Evolutionary conservation across 2,329 filamentous ascomycete species (phyloP).

Genomic region (Myotisia sp.): DNA sequence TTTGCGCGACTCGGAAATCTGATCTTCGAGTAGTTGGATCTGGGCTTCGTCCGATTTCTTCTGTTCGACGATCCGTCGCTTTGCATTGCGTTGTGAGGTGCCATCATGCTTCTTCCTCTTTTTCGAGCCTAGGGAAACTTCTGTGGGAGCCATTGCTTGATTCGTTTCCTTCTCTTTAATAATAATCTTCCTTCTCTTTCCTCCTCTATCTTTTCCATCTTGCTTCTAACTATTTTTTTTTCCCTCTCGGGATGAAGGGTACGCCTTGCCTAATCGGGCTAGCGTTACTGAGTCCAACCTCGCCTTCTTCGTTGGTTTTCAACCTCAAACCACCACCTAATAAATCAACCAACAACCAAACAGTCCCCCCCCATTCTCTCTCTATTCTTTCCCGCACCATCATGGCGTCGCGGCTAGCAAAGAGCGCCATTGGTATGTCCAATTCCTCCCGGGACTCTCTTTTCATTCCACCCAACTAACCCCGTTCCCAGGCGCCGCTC

Average conservation of each 20-base stretch:
- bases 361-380: slow-evolving; percentile 17
- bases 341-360: slow-evolving; percentile 21
- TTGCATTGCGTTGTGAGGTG: slow-evolving; percentile 26
- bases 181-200: slow-evolving; percentile 1
- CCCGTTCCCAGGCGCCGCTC: slow-evolving; percentile 57
- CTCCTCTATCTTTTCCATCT: slow-evolving; percentile 1
- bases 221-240: neutral
- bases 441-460: neutral
- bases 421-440: slow-evolving; percentile 80
- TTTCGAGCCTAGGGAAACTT: slow-evolving; percentile 20
- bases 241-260: neutral
- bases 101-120: slow-evolving; percentile 27
- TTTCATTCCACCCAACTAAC: neutral
- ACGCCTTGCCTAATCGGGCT: slow-evolving; percentile 5
- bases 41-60: slow-evolving; percentile 38
- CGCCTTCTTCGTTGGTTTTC: neutral
- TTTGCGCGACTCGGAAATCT: slow-evolving; percentile 71
- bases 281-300: neutral
- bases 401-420: slow-evolving; percentile 98
- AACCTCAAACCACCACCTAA: slow-evolving; percentile 20
- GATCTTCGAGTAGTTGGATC: slow-evolving; percentile 62
- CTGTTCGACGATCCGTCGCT: slow-evolving; percentile 33
- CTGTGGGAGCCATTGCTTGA: slow-evolving; percentile 12
- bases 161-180: slow-evolving; percentile 35
- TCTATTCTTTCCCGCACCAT: slow-evolving; percentile 37